Conservation (phyloP, 2,329 filamentous ascomycete species). For the Colletotrichum melonis region DNA sequence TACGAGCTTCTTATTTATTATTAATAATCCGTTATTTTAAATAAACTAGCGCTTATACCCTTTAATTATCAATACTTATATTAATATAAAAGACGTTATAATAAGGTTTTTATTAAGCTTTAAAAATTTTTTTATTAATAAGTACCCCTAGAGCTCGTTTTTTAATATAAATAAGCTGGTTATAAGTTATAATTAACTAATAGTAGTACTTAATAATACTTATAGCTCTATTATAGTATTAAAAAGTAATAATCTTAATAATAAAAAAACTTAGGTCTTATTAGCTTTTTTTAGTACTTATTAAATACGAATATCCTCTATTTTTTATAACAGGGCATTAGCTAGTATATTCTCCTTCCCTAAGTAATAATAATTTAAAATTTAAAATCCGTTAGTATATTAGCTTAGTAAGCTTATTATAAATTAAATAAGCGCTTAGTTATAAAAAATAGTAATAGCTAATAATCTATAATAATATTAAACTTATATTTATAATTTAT, state of each 20-base stretch:
- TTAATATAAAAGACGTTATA: accelerated
- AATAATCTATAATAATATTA: accelerated
- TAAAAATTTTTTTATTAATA: too few relatives aligned
- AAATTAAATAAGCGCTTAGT: accelerated
- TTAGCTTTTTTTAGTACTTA: too few relatives aligned
- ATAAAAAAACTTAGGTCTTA: accelerated
- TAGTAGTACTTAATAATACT: too few relatives aligned
- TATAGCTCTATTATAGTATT: too few relatives aligned
- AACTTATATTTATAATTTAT: accelerated
- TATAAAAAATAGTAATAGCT: too few relatives aligned
- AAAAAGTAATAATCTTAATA: accelerated
- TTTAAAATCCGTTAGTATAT: accelerated
- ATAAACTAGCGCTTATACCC: accelerated
- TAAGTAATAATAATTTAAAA: too few relatives aligned
- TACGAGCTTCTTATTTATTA: accelerated
- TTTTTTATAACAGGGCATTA: accelerated
- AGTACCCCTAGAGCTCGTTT: accelerated
- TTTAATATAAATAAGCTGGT: accelerated
- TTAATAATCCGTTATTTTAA: accelerated
- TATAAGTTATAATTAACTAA: accelerated
- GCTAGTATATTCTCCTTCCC: accelerated
- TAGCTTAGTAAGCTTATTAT: accelerated
- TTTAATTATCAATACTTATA: accelerated
- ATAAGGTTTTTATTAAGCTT: accelerated
- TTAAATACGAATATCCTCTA: accelerated